A percentile compares a stretch with the other conserved stretches of the same genome.
phyloP scores from a whole-genome alignment of 176 grass and related monocot species.

The Hordeum vulgare region DNA sequence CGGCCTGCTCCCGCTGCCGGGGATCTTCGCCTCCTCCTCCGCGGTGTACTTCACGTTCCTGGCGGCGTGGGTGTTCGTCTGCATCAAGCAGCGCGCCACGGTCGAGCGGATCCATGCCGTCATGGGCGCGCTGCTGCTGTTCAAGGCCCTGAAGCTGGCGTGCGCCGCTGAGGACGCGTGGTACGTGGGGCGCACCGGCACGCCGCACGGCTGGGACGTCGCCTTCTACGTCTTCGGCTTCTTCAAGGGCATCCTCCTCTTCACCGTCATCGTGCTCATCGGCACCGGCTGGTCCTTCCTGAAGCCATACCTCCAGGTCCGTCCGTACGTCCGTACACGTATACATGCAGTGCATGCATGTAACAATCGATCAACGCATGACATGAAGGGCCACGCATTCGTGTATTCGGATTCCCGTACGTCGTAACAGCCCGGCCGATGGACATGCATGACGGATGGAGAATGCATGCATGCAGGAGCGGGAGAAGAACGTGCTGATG shows the following conservation, averaged over 20 bases:
- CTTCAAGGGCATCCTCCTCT: slow-evolving; percentile 63
- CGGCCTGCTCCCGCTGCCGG: slow-evolving; percentile 38
- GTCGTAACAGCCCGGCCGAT: neutral
- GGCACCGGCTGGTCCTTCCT: slow-evolving; percentile 78
- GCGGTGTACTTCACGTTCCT: slow-evolving; percentile 38
- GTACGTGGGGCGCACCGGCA: slow-evolving; percentile 52
- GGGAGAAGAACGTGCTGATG: slow-evolving; percentile 61
- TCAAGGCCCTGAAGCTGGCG: slow-evolving; percentile 63
- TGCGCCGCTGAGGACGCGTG: slow-evolving; percentile 62
- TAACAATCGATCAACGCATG: neutral
- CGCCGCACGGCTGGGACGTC: slow-evolving; percentile 65
- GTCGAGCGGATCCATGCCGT: slow-evolving; percentile 41
- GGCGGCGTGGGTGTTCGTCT: slow-evolving; percentile 16
- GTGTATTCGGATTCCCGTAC: too few relatives aligned
- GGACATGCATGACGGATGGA: too few relatives aligned
- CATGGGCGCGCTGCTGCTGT: slow-evolving; percentile 59
- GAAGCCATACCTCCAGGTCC: slow-evolving; percentile 60
- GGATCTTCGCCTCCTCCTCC: slow-evolving; percentile 36
- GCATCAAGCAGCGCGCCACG: slow-evolving; percentile 20
- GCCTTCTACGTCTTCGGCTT: slow-evolving; percentile 69
- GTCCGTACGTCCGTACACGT: neutral
- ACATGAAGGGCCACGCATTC: neutral
- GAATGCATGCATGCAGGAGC: slow-evolving; percentile 28
- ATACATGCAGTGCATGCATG: neutral
- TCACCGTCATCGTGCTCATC: slow-evolving; percentile 64